Evolutionary conservation across 2,329 filamentous ascomycete genomes (phyloP).

Genomic region (Penicillium sp.): DNA sequence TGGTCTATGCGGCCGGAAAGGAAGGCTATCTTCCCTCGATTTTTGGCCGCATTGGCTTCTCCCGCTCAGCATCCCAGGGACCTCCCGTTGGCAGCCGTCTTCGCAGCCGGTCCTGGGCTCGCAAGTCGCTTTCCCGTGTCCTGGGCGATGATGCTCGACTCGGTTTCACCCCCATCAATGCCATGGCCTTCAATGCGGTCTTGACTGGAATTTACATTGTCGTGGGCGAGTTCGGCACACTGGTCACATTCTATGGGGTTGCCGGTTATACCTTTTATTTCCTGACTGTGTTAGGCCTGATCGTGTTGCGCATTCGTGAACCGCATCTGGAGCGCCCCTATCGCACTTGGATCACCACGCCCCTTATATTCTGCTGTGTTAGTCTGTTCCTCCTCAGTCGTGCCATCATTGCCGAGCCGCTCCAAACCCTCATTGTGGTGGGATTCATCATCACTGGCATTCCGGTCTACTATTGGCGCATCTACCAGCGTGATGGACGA

Average conservation of each 20-base stretch:
- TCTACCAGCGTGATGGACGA: conserved; percentile 62
- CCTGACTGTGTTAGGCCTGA: conserved; percentile 86
- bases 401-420: conserved; percentile 83
- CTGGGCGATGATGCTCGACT: conserved; percentile 76
- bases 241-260: conserved; percentile 96
- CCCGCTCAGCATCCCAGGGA: conserved; percentile 32
- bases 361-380: conserved; percentile 97
- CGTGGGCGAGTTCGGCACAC: conserved; percentile 85
- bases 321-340: conserved; percentile 88
- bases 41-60: conserved; percentile 79
- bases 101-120: conserved; percentile 54
- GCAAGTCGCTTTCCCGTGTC: conserved; percentile 59
- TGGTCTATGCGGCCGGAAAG: conserved; percentile 92
- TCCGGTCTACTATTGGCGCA: conserved; percentile 85
- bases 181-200: conserved; percentile 75
- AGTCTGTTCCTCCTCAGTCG: conserved; percentile 86
- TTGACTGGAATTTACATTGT: conserved; percentile 76
- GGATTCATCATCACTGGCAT: conserved; percentile 80
- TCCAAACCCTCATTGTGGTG: conserved; percentile 86
- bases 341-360: conserved; percentile 93
- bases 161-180: conserved; percentile 92
- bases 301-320: conserved; percentile 83
- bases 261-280: conserved; percentile 98
- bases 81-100: conserved; percentile 35
- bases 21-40: conserved; percentile 86